A percentile compares a stretch with the other conserved stretches of the same genome.
Conservation (phyloP, 2,329 filamentous ascomycete genomes). For the Cercospora sp. region DNA sequence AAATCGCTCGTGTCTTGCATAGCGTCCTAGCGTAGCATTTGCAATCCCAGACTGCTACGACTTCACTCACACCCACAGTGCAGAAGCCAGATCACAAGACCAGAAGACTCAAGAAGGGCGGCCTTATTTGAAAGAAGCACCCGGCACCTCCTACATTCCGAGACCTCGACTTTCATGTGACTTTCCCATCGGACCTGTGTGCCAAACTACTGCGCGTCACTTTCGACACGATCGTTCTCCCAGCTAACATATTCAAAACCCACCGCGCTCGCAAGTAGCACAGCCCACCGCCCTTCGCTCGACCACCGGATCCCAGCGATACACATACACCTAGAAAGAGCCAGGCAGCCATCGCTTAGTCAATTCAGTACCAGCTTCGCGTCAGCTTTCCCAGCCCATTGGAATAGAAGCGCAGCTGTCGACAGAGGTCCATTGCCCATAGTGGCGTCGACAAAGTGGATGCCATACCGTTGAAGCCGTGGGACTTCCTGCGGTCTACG, state of each 20-base stretch:
- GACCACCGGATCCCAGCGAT: not conserved
- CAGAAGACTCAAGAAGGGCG: conserved; percentile 17
- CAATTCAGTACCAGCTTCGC: not conserved
- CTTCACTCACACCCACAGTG: not conserved
- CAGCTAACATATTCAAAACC: not conserved
- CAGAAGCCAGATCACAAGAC: conserved; percentile 18
- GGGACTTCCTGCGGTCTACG: conserved; percentile 34
- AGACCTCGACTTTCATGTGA: conserved; percentile 27
- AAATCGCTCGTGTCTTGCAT: conserved; percentile 15
- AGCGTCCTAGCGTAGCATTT: conserved; percentile 19
- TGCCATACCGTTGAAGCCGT: conserved; percentile 37
- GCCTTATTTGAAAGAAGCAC: conserved; percentile 10
- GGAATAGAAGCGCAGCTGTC: not conserved
- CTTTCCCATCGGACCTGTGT: conserved; percentile 15
- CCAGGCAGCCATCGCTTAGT: not conserved
- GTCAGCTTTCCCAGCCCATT: not conserved
- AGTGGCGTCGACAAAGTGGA: conserved; percentile 34
- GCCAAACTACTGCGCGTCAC: conserved; percentile 4
- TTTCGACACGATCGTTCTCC: conserved; percentile 8
- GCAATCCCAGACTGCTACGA: conserved; percentile 5
- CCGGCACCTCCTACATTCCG: conserved; percentile 19
- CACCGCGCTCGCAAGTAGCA: not conserved
- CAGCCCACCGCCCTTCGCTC: not conserved
- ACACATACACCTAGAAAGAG: conserved; percentile 6
- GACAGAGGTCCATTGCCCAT: conserved; percentile 13